Conservation (phyloP, 345 rosid species). For the Heritiera littoralis region DNA sequence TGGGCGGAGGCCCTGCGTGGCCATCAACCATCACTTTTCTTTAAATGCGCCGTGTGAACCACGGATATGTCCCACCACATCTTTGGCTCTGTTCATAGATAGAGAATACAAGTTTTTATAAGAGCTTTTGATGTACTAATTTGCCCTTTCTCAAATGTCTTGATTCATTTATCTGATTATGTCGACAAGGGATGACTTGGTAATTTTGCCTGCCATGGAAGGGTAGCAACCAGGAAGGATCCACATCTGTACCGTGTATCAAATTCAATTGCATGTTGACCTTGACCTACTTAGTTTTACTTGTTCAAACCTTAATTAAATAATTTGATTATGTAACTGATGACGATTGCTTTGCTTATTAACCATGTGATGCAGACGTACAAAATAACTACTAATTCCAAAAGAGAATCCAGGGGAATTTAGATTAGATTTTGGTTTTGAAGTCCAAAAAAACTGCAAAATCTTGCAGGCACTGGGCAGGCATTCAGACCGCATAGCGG, state of each 20-base stretch:
- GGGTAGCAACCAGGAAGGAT: not conserved
- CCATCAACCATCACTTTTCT: not conserved
- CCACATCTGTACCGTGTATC: no score
- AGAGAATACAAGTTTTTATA: not conserved
- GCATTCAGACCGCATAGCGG: not conserved
- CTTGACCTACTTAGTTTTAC: no score
- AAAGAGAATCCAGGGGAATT: no score
- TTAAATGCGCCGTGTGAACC: conserved; percentile 16
- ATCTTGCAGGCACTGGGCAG: not conserved
- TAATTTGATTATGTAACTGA: no score
- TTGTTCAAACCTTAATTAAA: no score
- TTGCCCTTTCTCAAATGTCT: not conserved
- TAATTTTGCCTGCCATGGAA: not conserved
- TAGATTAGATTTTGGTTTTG: no score
- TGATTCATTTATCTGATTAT: not conserved
- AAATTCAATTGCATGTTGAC: no score
- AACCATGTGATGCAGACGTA: no score
- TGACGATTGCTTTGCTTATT: no score
- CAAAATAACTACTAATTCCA: no score
- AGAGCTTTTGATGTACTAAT: not conserved
- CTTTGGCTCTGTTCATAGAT: not conserved
- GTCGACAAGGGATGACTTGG: not conserved
- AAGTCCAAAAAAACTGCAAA: no score
- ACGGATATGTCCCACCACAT: conserved; percentile 6
- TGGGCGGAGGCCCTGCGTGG: not conserved